Base-by-base conservation (phyloP, 768 basidiomycete genomes). In the Cyathus striatus region DNA sequence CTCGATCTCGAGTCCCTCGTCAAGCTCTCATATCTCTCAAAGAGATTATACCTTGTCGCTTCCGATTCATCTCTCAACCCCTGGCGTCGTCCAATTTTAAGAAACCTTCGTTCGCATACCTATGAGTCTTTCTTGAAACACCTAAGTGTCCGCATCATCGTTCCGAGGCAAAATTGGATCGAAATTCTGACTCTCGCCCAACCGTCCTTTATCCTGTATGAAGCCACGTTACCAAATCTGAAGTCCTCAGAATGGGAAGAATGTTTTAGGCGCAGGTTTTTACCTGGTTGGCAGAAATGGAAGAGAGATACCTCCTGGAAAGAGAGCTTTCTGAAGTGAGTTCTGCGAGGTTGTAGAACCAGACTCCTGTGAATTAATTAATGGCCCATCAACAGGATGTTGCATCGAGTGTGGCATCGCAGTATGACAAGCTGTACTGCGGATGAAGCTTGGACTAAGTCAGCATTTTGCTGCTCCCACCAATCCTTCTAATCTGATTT, bases 371-470 rank as follows among this genome's bases (percentile, higher is more conserved):
- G 33, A 35, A 20, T 34, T 40, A 40, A 38, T 35, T 38, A 1
- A 40, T 46, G 24, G 32, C 20, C 23, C 16, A 36, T 22, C 35
- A 49, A 36, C 41, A 89, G 87, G 54, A 55, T 76, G 25, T 60
- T 90, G 41, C 69, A 76, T 55, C 70, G 83, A 23, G 68, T 84
- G 27, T 83, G 78, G 75, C 89, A 90, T 56, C 77, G 86, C 42
- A 75, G 71, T 53, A 69, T 65, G 27, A 78, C 79, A 3, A 70
- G 72, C n/a, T 90, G 88, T 55, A 88, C 87, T 17, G 60, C 77
- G 5, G 84, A 88, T 51, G 90, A 91, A 62, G 68, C 86, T 17
- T 91, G 89, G 87, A 90, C 87, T 38, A 87, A 79, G 83, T 88
- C 57, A 51, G 67, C 34, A 46, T 54, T 48, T 16, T 45, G 37